Percentiles rank a stretch among this genome's conserved stretches.
phyloP scores from a whole-genome alignment of 495 filamentous ascomycete genomes.

The Lindgomyces ingoldianus region DNA sequence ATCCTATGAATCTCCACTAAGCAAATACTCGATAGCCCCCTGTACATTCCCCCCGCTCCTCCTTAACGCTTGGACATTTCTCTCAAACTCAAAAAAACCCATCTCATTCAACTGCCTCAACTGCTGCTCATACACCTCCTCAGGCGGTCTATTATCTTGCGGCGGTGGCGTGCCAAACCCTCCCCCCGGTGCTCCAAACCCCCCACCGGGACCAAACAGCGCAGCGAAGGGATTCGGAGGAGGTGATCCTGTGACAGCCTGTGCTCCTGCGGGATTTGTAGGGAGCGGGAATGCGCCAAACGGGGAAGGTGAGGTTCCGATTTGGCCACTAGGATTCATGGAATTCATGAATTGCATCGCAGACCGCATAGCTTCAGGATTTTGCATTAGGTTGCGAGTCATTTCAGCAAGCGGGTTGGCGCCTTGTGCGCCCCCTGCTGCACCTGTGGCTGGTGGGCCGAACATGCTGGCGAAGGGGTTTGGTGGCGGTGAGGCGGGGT shows the following conservation, averaged over 20 bases:
- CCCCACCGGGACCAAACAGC: conserved; percentile 27
- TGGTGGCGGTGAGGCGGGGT: conserved; percentile 34
- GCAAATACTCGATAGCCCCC: conserved; percentile 82
- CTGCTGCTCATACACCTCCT: conserved; percentile 90
- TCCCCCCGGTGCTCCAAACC: conserved; percentile 18
- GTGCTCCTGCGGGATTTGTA: background rate
- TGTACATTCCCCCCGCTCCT: conserved; percentile 91
- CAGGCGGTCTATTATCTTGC: conserved; percentile 80
- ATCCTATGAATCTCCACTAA: conserved; percentile 39
- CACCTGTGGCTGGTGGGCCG: conserved; percentile 48
- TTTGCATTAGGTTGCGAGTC: conserved; percentile 47
- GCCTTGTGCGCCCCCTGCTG: conserved; percentile 23
- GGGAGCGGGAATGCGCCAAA: background rate
- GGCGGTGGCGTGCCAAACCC: conserved; percentile 54
- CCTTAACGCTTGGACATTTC: conserved; percentile 86
- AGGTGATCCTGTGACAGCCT: background rate
- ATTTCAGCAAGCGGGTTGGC: conserved; percentile 48
- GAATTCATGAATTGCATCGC: conserved; percentile 50
- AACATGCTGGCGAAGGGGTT: conserved; percentile 62
- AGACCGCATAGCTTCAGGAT: conserved; percentile 45
- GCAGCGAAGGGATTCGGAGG: conserved; percentile 32
- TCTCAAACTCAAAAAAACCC: conserved; percentile 96
- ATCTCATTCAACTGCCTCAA: conserved; percentile 95
- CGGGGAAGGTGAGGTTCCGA: background rate
- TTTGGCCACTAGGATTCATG: background rate